A percentile compares a stretch with the other conserved stretches of the same genome.
phyloP scores from a whole-genome alignment of 139 green algal genomes.

The Raphidocelis subcapitata region DNA sequence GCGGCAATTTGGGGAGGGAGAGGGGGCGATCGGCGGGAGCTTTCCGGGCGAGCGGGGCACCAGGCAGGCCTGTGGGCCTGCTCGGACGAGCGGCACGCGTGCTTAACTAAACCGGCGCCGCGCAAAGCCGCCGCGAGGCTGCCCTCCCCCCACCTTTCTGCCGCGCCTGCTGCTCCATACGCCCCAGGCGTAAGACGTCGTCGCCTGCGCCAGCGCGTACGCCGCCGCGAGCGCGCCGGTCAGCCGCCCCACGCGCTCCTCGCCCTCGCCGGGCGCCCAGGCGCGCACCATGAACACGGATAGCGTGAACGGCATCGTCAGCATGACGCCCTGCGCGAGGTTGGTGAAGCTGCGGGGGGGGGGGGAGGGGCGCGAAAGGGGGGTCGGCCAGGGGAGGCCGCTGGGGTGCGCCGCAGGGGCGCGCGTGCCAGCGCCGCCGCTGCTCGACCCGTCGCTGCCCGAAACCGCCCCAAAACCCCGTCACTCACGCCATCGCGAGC shows the following conservation, averaged over 20 bases:
- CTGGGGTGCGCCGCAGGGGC: too few relatives aligned
- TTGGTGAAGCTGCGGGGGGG: constrained; percentile 7
- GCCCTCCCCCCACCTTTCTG: constrained; percentile 1
- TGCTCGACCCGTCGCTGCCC: too few relatives aligned
- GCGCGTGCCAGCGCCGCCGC: too few relatives aligned
- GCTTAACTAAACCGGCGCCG: too few relatives aligned
- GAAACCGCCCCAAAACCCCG: neutral
- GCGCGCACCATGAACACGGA: constrained; percentile 68
- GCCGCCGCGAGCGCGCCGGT: constrained; percentile 34
- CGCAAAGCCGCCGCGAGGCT: too few relatives aligned
- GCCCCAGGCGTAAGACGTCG: constrained; percentile 3
- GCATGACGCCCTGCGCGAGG: constrained; percentile 45
- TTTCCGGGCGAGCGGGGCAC: too few relatives aligned
- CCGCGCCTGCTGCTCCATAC: neutral
- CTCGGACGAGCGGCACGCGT: too few relatives aligned
- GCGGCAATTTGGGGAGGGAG: too few relatives aligned
- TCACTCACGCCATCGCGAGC: neutral
- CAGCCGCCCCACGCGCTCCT: constrained; percentile 43
- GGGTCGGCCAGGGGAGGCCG: too few relatives aligned
- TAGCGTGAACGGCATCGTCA: constrained; percentile 62
- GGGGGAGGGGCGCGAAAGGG: neutral
- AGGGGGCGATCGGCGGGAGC: too few relatives aligned
- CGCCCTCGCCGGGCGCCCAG: constrained; percentile 28
- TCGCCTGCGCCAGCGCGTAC: constrained; percentile 11
- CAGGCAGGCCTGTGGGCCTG: too few relatives aligned